Base-by-base conservation (phyloP, 2,329 filamentous ascomycete species). In the Aaosphaeria arxii region DNA sequence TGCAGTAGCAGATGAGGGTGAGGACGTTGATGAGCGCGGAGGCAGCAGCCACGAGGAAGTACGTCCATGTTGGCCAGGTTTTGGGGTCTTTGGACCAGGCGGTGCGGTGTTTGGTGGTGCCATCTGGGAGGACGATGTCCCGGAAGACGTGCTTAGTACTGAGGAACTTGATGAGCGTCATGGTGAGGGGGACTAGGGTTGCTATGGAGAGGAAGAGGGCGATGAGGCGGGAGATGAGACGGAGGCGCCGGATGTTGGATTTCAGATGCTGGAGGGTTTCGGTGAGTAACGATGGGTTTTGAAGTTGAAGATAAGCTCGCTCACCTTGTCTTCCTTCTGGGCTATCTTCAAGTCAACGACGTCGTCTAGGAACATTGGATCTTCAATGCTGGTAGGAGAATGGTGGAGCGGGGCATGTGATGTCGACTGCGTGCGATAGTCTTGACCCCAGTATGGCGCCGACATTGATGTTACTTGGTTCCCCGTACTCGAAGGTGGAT, bases 11-110 rank as follows among this genome's bases (percentile, higher is more conserved):
- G 11, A 71, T 44, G 11, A 74, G 31, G 24, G 71, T 68, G 33
- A 48, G 42, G 30, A 67, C 40, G 51, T 74, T 66, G 46, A 74
- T 57, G 0, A 71, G 1, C 11, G 66, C 51, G 0, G 69, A 67
- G 1, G 63, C 41, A 13, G 49, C 50, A 0, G 71, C 62, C 13
- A 71, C 55, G 45, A 40, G 51, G 47, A 71, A 66, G 57, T 74
- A 74, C 57, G 71, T 65, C 52, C 63, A 72, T 4, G 70, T 73
- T 4, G 71, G 71, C 69, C 70, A 73, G 4, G 56, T 52, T 38
- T 67, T 69, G 30, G 68, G 58, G 45, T 69, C 54, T 6, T 62
- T 54, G 2, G 67, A 62, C 72, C 72, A 74, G 1, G 71, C 65
- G 11, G 65, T 74, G 42, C 72, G 69, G 29, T 56, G 42, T 6